Percentiles rank a stretch among this genome's conserved stretches.
Evolutionary conservation across 345 rosid genomes (phyloP).

Genomic region (Linum lewisii): DNA sequence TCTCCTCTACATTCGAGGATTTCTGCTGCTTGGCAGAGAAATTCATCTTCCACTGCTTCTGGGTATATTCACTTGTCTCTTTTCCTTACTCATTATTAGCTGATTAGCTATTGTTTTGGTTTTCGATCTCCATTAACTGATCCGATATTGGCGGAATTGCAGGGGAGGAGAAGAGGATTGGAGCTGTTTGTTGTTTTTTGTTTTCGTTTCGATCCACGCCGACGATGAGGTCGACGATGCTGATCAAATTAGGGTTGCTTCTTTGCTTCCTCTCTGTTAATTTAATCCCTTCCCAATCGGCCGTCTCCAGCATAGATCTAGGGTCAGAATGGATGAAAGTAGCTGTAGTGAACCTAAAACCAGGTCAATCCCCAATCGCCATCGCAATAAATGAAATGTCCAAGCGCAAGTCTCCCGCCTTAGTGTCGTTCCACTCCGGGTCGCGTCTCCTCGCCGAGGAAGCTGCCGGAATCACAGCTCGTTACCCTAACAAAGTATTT

Average conservation of each 20-base stretch:
- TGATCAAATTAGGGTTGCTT: constrained; percentile 13
- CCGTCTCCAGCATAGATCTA: constrained; percentile 89
- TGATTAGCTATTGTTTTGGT: background rate
- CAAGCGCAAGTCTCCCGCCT: constrained; percentile 83
- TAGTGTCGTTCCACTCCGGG: constrained; percentile 74
- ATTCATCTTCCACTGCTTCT: background rate
- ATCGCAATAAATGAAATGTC: constrained; percentile 99
- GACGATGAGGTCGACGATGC: constrained; percentile 1
- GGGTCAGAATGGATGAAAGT: constrained; percentile 95
- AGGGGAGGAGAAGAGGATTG: background rate
- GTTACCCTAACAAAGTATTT: constrained; percentile 71
- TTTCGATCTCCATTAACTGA: background rate
- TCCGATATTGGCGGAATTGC: background rate
- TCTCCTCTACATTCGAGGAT: background rate
- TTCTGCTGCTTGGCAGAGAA: background rate
- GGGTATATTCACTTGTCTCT: background rate
- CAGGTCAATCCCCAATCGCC: constrained; percentile 82
- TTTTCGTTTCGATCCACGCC: background rate
- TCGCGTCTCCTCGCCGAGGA: constrained; percentile 80
- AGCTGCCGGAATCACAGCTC: constrained; percentile 84
- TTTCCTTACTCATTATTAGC: background rate
- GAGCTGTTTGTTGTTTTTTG: background rate
- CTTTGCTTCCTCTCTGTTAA: constrained; percentile 3
- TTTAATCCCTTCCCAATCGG: constrained; percentile 39
- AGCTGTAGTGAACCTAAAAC: constrained; percentile 78